These are phyloP conservation scores for Dothidotthia symphoricarpi DNA, from an alignment of 2,329 filamentous ascomycete species.

Conservation along the genomic window DNA sequence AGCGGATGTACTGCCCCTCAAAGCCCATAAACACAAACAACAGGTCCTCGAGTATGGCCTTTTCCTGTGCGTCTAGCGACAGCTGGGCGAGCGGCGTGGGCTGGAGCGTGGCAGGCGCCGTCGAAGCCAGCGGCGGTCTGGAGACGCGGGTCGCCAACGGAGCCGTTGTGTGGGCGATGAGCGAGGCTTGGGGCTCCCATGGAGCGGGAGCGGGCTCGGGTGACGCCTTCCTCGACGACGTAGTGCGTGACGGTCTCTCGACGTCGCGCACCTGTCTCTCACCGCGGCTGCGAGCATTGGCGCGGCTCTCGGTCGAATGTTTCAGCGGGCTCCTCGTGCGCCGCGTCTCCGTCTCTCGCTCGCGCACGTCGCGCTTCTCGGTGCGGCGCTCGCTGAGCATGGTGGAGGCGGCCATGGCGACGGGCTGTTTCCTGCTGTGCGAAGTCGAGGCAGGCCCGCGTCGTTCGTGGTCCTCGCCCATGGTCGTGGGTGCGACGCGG, in stretches of 20 bases:
- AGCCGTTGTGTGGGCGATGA: slow-evolving; percentile 67
- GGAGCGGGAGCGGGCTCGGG: slow-evolving; percentile 37
- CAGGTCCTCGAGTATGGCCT: slow-evolving; percentile 82
- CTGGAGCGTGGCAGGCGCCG: slow-evolving; percentile 67
- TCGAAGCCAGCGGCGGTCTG: slow-evolving; percentile 60
- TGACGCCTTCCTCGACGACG: slow-evolving; percentile 20
- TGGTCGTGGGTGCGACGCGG: slow-evolving; percentile 34
- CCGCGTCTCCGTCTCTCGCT: slow-evolving; percentile 36
- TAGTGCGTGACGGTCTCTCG: slow-evolving; percentile 24
- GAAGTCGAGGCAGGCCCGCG: slow-evolving; percentile 23
- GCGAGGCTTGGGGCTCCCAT: slow-evolving; percentile 78
- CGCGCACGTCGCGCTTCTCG: slow-evolving; percentile 38
- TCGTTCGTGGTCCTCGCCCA: slow-evolving; percentile 32
- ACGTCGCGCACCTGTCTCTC: slow-evolving; percentile 32
- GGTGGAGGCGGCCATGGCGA: slow-evolving; percentile 16
- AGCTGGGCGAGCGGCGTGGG: slow-evolving; percentile 68
- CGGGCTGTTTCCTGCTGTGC: slow-evolving; percentile 32
- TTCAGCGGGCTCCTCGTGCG: slow-evolving; percentile 41
- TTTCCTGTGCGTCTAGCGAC: slow-evolving; percentile 78
- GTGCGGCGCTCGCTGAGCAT: slow-evolving; percentile 31
- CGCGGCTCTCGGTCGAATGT: slow-evolving; percentile 33
- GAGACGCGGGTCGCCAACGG: slow-evolving; percentile 71
- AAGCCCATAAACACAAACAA: slow-evolving; percentile 97
- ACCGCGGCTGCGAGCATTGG: slow-evolving; percentile 32
- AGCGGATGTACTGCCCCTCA: slow-evolving; percentile 96